phyloP scores from a whole-genome alignment of 176 grass and related monocot species.

The Ensete ventricosum region DNA sequence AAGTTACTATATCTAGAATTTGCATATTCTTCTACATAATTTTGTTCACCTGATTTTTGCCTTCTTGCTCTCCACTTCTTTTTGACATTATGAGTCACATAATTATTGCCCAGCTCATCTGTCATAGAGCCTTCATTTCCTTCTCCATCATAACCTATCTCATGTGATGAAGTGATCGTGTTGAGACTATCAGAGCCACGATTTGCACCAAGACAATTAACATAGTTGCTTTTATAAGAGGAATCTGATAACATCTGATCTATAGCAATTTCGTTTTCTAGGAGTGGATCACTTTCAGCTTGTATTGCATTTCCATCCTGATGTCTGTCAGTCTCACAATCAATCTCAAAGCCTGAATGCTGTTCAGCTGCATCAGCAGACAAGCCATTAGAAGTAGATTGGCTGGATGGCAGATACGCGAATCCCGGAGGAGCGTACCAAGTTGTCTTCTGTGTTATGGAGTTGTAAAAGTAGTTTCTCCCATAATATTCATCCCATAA shows the following conservation, averaged over 20 bases:
- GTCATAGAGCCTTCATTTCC: constrained; percentile 16
- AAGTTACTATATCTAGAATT: constrained; percentile 11
- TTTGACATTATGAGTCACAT: constrained; percentile 32
- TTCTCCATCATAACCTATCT: constrained; percentile 27
- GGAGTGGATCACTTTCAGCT: constrained; percentile 12
- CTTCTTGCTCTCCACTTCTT: constrained; percentile 77
- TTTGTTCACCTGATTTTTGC: constrained; percentile 47
- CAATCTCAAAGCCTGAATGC: background rate
- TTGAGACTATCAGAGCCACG: background rate
- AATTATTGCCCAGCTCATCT: constrained; percentile 25
- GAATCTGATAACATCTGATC: background rate
- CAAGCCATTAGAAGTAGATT: constrained; percentile 17
- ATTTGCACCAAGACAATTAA: constrained; percentile 1
- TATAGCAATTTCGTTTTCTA: constrained; percentile 28
- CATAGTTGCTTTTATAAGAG: constrained; percentile 6
- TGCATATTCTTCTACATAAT: constrained; percentile 27
- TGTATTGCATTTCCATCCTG: constrained; percentile 23
- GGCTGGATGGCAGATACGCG: constrained; percentile 42
- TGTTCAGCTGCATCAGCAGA: constrained; percentile 10
- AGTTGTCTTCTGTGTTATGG: constrained; percentile 60
- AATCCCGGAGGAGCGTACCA: constrained; percentile 74
- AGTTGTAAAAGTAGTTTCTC: constrained; percentile 74
- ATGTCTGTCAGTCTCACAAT: background rate
- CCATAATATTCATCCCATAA: constrained; percentile 73
- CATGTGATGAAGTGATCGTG: constrained; percentile 14